These are phyloP conservation scores for Aspergillus sp. DNA, from an alignment of 2,329 filamentous ascomycete genomes.

Conservation along the genomic window DNA sequence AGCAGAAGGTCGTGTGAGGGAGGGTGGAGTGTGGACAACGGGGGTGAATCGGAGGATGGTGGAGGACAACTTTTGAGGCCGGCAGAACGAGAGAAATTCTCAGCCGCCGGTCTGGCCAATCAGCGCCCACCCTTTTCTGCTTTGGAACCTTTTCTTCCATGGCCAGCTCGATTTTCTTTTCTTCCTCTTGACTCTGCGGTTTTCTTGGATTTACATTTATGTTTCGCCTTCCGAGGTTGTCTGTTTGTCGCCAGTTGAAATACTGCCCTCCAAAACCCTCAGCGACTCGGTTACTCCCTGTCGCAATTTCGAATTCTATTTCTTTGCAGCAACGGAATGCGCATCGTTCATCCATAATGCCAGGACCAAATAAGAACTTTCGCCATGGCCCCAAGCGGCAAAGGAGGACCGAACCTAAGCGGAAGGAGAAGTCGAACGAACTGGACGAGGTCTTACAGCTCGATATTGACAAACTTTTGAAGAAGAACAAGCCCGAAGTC, in stretches of 20 bases:
- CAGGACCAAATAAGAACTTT: constrained; percentile 25
- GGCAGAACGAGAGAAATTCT: constrained; percentile 26
- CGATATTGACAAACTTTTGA: constrained; percentile 56
- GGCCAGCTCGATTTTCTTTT: constrained; percentile 7
- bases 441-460: constrained; percentile 65
- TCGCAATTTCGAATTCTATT: constrained; percentile 1
- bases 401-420: constrained; percentile 56
- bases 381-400: constrained; percentile 26
- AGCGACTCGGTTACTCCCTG: background rate
- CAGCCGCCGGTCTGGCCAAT: constrained; percentile 24
- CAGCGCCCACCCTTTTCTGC: constrained; percentile 20
- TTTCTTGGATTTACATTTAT: constrained; percentile 2
- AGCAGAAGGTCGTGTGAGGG: constrained; percentile 5
- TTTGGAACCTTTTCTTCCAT: constrained; percentile 7
- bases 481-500: constrained; percentile 25
- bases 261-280: background rate
- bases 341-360: constrained; percentile 28
- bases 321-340: constrained; percentile 17
- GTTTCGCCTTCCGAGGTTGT: constrained; percentile 2
- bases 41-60: constrained; percentile 1
- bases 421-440: constrained; percentile 62
- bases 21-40: constrained; percentile 6
- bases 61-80: constrained; percentile 9
- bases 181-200: constrained; percentile 3
- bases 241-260: background rate